Evolutionary conservation across 495 filamentous ascomycete genomes (phyloP).

Genomic region (Recurvomyces mirabilis): DNA sequence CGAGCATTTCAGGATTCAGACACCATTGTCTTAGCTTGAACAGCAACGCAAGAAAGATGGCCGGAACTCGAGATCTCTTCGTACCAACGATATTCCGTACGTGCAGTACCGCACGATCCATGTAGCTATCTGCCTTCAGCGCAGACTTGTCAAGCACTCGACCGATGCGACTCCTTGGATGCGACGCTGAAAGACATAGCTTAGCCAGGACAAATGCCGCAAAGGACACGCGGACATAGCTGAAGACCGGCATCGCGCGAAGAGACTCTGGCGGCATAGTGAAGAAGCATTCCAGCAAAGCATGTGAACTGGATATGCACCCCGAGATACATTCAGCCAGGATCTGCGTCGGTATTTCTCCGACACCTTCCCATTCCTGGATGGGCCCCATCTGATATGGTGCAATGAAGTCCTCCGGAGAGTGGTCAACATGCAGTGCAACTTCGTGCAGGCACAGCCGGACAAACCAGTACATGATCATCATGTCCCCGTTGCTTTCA

Average conservation of each 20-base stretch:
- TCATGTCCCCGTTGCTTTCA: conserved; percentile 30
- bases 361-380: not conserved
- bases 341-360: conserved; percentile 11
- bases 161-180: conserved; percentile 6
- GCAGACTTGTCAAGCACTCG: conserved; percentile 7
- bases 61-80: conserved; percentile 6
- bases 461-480: conserved; percentile 38
- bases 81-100: conserved; percentile 5
- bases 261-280: not conserved
- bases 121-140: conserved; percentile 7
- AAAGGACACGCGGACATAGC: conserved; percentile 16
- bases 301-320: conserved; percentile 10
- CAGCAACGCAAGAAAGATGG: conserved; percentile 18
- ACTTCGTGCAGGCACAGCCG: conserved; percentile 42
- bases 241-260: conserved; percentile 14
- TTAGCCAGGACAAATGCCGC: conserved; percentile 18
- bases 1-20: conserved; percentile 13
- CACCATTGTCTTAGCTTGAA: conserved; percentile 20
- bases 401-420: conserved; percentile 37
- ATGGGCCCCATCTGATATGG: conserved; percentile 20
- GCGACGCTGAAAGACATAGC: conserved; percentile 11
- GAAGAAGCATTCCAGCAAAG: conserved; percentile 13
- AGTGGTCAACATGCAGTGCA: conserved; percentile 41
- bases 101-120: conserved; percentile 12
- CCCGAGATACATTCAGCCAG: conserved; percentile 11